Percentiles rank a stretch among this genome's conserved stretches.
Conservation (phyloP, 2,329 filamentous ascomycete genomes). For the Fusarium pseudonygamai region DNA sequence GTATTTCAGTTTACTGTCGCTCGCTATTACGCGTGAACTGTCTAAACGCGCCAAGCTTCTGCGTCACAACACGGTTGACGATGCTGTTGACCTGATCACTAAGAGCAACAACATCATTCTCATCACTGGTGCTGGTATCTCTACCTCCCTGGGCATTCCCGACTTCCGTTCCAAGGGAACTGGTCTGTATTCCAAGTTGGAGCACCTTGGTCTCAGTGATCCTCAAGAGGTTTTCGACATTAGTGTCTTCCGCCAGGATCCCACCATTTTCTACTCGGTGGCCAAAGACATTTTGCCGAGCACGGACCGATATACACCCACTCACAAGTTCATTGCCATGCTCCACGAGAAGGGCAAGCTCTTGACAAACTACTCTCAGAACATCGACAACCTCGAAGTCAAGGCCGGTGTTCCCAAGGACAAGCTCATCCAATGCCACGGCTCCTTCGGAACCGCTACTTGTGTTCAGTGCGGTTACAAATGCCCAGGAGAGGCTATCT, state of each 20-base stretch:
- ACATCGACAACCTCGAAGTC: slow-evolving; percentile 95
- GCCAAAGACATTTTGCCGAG: slow-evolving; percentile 90
- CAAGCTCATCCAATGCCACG: slow-evolving; percentile 95
- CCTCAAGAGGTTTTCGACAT: slow-evolving; percentile 98
- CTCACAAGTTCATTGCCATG: slow-evolving; percentile 91
- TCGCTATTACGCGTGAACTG: slow-evolving; percentile 83
- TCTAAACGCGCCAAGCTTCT: slow-evolving; percentile 81
- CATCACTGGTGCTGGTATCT: slow-evolving; percentile 95
- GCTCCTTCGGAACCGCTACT: slow-evolving; percentile 91
- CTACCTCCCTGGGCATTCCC: slow-evolving; percentile 94
- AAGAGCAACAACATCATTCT: slow-evolving; percentile 87
- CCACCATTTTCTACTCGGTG: slow-evolving; percentile 88
- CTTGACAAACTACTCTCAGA: slow-evolving; percentile 97
- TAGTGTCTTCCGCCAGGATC: slow-evolving; percentile 83
- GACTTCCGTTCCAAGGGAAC: slow-evolving; percentile 96
- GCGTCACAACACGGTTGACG: slow-evolving; percentile 85
- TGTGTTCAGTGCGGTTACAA: slow-evolving; percentile 84
- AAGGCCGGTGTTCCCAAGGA: slow-evolving; percentile 82
- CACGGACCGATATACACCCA: slow-evolving; percentile 84
- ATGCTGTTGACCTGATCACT: slow-evolving; percentile 81
- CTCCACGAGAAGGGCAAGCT: slow-evolving; percentile 89
- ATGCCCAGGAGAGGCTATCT: slow-evolving; percentile 80
- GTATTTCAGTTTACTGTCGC: slow-evolving; percentile 78
- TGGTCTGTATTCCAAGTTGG: slow-evolving; percentile 88
- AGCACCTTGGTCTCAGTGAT: slow-evolving; percentile 79